Conservation (phyloP, 129 eudicot genomes). For the Pittosporum tobira region DNA sequence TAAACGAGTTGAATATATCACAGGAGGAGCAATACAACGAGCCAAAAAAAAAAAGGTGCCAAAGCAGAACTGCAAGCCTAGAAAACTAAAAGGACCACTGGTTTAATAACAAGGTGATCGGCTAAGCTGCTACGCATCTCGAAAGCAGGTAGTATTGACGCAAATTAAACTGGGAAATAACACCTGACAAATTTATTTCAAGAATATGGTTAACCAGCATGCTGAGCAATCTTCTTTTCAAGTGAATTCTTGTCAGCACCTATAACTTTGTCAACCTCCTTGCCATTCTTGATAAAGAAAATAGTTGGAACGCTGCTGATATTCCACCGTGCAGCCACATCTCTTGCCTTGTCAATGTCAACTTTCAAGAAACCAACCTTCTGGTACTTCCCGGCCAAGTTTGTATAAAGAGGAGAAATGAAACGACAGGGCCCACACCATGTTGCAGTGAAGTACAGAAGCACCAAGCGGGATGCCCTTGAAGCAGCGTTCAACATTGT, state of each 20-base stretch:
- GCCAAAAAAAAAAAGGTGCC: neutral
- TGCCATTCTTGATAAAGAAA: conserved; percentile 56
- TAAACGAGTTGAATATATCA: neutral
- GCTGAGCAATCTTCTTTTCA: conserved; percentile 52
- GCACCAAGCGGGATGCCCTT: conserved; percentile 38
- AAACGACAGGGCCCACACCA: conserved; percentile 90
- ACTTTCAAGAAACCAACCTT: conserved; percentile 51
- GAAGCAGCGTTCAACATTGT: conserved; percentile 42
- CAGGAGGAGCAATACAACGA: neutral
- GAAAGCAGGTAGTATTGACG: neutral
- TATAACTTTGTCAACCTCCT: conserved; percentile 50
- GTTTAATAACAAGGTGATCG: neutral
- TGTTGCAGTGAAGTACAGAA: conserved; percentile 77
- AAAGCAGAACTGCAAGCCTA: neutral
- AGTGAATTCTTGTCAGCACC: conserved; percentile 61
- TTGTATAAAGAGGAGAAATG: conserved; percentile 51
- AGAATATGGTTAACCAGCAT: conserved; percentile 24
- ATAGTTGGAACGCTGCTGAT: conserved; percentile 59
- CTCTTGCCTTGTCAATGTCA: conserved; percentile 61
- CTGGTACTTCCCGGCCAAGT: conserved; percentile 45
- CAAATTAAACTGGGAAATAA: neutral
- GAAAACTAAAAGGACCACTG: neutral
- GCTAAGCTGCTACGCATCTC: neutral
- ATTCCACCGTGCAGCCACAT: conserved; percentile 51
- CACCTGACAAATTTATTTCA: neutral